These are phyloP conservation scores for Trametes elegans DNA, from an alignment of 768 basidiomycete species.

Conservation along the genomic window DNA sequence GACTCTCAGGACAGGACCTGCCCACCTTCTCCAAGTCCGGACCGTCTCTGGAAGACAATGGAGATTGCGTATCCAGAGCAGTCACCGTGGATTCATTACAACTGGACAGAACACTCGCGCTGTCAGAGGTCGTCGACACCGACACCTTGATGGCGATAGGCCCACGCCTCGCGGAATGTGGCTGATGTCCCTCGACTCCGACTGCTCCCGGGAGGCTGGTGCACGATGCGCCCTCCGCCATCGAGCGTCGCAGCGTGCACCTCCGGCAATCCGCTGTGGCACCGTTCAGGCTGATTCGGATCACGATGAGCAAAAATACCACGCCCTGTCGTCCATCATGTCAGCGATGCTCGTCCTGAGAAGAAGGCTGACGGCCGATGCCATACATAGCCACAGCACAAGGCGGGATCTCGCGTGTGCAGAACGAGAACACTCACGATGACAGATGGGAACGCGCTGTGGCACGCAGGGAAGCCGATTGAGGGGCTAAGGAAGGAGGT, in stretches of 20 bases:
- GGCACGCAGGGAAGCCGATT: conserved; percentile 13
- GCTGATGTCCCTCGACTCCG: too few species aligned
- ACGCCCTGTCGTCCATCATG: neutral
- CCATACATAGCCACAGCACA: too few species aligned
- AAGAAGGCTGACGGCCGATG: too few species aligned
- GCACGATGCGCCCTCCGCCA: neutral
- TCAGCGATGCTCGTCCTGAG: neutral
- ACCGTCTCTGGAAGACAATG: too few species aligned
- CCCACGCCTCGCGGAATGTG: too few species aligned
- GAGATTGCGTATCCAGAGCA: too few species aligned
- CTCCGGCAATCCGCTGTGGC: neutral
- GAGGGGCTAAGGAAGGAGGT: conserved; percentile 10
- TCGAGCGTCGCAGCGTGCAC: neutral
- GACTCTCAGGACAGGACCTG: too few species aligned
- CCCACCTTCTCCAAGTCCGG: too few species aligned
- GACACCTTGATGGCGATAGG: conserved; percentile 16
- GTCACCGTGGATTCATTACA: too few species aligned
- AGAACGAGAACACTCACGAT: neutral
- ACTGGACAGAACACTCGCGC: neutral
- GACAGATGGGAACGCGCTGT: conserved; percentile 15
- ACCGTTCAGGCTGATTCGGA: conserved; percentile 7
- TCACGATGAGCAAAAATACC: conserved; percentile 16
- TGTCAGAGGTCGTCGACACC: conserved; percentile 12
- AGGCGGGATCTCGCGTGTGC: neutral
- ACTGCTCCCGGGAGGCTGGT: neutral